Evolutionary conservation across 163 green algal species (phyloP).

Genomic region (Volvox carteri): DNA sequence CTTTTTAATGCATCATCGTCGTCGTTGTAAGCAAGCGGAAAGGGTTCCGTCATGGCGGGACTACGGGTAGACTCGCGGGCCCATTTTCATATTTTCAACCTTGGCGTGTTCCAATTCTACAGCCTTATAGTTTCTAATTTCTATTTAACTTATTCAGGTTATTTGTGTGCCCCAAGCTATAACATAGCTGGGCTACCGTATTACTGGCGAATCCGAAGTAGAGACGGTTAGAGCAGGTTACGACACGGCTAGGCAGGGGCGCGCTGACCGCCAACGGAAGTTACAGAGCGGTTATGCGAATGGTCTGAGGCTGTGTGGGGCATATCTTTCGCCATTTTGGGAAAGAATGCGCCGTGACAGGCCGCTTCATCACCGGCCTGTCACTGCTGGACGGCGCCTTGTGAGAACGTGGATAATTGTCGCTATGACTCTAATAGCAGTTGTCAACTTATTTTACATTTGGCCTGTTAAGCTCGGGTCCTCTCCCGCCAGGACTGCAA

Average conservation of each 20-base stretch:
- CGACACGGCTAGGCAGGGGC: neutral
- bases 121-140: too few species aligned
- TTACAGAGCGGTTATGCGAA: too few species aligned
- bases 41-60: neutral
- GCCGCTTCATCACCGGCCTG: neutral
- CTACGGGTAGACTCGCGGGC: neutral
- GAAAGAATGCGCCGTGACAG: constrained; percentile 10
- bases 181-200: neutral
- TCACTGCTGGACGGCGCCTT: neutral
- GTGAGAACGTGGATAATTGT: neutral
- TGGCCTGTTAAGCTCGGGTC: neutral
- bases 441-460: constrained; percentile 33
- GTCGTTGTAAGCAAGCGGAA: neutral
- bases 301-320: too few species aligned
- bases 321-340: neutral
- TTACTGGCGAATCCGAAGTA: neutral
- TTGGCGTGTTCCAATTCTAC: neutral
- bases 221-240: neutral
- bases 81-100: neutral
- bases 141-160: too few species aligned
- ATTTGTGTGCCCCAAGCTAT: too few species aligned
- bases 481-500: neutral
- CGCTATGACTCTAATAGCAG: neutral
- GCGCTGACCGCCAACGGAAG: too few species aligned
- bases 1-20: neutral